Conservation (phyloP, 257 asterid species). For the Lycium ferocissimum region DNA sequence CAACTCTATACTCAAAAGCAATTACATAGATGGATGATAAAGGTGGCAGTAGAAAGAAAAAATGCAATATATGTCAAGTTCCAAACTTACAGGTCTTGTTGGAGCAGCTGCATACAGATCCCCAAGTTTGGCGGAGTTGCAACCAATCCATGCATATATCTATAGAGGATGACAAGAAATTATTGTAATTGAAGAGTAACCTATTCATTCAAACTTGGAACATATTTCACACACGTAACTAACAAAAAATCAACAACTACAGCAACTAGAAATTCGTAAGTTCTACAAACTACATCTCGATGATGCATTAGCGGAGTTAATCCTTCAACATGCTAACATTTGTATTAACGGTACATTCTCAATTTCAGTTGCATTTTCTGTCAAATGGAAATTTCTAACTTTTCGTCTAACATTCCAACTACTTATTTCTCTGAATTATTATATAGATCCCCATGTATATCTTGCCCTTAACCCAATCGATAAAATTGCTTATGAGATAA, state of each 20-base stretch:
- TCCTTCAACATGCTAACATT: neutral
- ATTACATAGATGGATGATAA: neutral
- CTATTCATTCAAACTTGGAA: neutral
- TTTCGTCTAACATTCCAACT: neutral
- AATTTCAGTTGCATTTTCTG: neutral
- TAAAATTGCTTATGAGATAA: neutral
- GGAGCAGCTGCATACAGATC: conserved; percentile 90
- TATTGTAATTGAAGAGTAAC: neutral
- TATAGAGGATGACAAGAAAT: conserved; percentile 34
- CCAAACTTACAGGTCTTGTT: conserved; percentile 73
- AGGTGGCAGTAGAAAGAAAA: neutral
- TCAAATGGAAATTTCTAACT: neutral
- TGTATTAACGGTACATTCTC: neutral
- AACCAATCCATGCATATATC: conserved; percentile 95
- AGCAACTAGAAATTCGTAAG: neutral
- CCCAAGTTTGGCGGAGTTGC: conserved; percentile 85
- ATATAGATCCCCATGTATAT: neutral
- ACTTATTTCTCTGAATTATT: neutral
- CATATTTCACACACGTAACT: neutral
- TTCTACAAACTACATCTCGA: neutral
- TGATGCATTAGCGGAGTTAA: neutral
- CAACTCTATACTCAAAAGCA: neutral
- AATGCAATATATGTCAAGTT: neutral
- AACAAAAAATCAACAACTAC: neutral
- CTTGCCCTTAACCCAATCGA: neutral